These are phyloP conservation scores for Bruguiera gymnorhiza DNA, from an alignment of 345 rosid species.

Conservation along the genomic window DNA sequence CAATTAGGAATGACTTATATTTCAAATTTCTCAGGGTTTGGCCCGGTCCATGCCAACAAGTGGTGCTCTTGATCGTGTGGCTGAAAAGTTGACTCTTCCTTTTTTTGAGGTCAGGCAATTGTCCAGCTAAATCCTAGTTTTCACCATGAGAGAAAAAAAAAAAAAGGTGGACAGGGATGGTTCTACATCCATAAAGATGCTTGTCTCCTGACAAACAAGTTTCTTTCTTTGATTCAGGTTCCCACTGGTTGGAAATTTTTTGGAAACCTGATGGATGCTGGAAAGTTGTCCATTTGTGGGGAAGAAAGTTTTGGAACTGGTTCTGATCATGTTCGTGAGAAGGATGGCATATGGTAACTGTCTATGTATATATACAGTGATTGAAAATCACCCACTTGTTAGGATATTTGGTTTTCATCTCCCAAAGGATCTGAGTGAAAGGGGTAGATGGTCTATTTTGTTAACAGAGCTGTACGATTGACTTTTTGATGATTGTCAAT, in stretches of 20 bases:
- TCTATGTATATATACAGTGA: not conserved
- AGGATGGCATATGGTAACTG: slow-evolving; percentile 92
- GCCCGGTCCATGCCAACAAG: slow-evolving; percentile 99
- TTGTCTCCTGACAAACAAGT: slow-evolving; percentile 12
- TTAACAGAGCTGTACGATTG: too few relatives aligned
- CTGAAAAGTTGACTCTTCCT: slow-evolving; percentile 72
- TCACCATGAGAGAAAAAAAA: not conserved
- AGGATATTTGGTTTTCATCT: too few relatives aligned
- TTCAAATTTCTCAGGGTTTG: slow-evolving; percentile 56
- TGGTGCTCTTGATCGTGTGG: slow-evolving; percentile 96
- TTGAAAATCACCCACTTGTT: too few relatives aligned
- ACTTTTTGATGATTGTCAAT: too few relatives aligned
- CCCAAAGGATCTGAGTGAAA: too few relatives aligned
- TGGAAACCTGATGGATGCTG: slow-evolving; percentile 97
- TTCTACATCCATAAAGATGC: too few relatives aligned
- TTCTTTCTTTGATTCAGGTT: slow-evolving; percentile 51
- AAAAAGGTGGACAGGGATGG: not conserved
- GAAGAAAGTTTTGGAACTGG: slow-evolving; percentile 99
- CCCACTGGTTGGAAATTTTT: slow-evolving; percentile 99
- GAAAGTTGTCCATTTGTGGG: slow-evolving; percentile 87
- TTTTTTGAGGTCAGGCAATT: slow-evolving; percentile 71
- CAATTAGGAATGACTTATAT: slow-evolving; percentile 6
- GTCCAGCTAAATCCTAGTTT: slow-evolving; percentile 8
- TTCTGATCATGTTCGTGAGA: slow-evolving; percentile 97
- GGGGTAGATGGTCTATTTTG: too few relatives aligned